Evolutionary conservation across 305 asterid species (phyloP), one percentile per base, ranked within the genome.

Genomic region (Fraxinus xanthoxyloides): DNA sequence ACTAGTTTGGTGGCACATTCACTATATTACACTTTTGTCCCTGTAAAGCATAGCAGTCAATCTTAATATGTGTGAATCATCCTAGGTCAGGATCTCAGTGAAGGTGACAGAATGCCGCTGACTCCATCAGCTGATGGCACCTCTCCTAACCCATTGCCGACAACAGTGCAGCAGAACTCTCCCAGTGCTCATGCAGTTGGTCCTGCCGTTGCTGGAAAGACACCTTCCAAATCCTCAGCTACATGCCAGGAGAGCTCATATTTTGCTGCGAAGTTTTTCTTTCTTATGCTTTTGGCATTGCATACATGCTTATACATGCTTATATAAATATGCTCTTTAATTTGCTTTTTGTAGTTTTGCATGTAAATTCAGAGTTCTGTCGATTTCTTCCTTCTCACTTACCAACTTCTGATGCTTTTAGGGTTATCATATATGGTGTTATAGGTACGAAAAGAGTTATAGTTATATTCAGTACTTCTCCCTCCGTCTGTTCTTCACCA

Each of bases 171-270:
- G 87, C 97, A 92, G 80, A 90, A 88, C 72, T 76, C 86, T 6
- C 88, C 94, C 23, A 90, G 85, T 32, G 83, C 88, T 61, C 92
- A 80, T 56, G 94, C 91, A 80, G 89, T 89, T 82, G 78, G 93
- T 70, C 97, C 98, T 63, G 97, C 95, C 81, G 81, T 89, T 82
- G 92, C 94, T 17, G 93, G 91, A 81, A 90, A 87, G 79, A 89
- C 92, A 9, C 90, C 92, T 35, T 88, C 89, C 61, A 88, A 84
- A 80, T 90, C 98, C 80, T 86, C 94, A 31, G 78, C 87, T 38
- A 78, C 83, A 51, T 46, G 87, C 86, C 74, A 38, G 32, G 40
- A 28, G 43, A 12, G 10, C 76, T 85, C 89, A 9, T 81, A 79
- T 74, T 40, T 88, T 77, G 78, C 83, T 77, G 79, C 84, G 12